Percentiles rank a stretch among this genome's conserved stretches.
These are phyloP conservation scores for Citrus maxima DNA, from an alignment of 345 rosid genomes.

Conservation along the genomic window DNA sequence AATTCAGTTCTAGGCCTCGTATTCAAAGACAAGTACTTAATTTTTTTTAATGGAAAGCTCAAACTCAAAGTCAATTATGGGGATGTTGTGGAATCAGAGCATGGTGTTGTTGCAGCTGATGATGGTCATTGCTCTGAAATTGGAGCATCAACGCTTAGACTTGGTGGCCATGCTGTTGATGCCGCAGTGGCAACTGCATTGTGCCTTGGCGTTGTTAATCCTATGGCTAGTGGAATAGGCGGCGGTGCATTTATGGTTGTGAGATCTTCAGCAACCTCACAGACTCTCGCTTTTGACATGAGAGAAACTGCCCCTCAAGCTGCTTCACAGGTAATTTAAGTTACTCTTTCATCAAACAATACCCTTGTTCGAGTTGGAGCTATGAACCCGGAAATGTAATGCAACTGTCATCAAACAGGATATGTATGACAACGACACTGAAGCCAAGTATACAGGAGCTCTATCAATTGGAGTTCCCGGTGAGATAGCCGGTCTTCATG, in stretches of 20 bases:
- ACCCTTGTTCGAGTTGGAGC: too few species aligned
- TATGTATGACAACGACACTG: slow-evolving; percentile 56
- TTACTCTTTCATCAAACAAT: too few species aligned
- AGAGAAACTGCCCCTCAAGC: slow-evolving; percentile 97
- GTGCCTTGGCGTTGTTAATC: slow-evolving; percentile 91
- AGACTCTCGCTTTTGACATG: slow-evolving; percentile 73
- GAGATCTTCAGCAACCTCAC: slow-evolving; percentile 45
- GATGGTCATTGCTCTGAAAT: slow-evolving; percentile 83
- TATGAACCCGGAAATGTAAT: not conserved
- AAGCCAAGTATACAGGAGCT: slow-evolving; percentile 57
- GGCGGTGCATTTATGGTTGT: slow-evolving; percentile 92
- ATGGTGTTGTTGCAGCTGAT: slow-evolving; percentile 93
- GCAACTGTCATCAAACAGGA: slow-evolving; percentile 39
- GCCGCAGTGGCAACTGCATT: slow-evolving; percentile 83
- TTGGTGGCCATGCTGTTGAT: slow-evolving; percentile 91
- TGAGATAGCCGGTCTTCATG: slow-evolving; percentile 86
- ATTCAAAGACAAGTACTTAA: slow-evolving; percentile 26
- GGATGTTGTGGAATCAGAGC: slow-evolving; percentile 59
- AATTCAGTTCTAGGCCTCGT: slow-evolving; percentile 41
- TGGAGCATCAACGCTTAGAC: slow-evolving; percentile 67
- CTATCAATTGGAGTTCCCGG: slow-evolving; percentile 91
- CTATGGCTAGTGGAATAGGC: slow-evolving; percentile 88
- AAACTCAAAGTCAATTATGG: slow-evolving; percentile 17
- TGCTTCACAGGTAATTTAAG: slow-evolving; percentile 52
- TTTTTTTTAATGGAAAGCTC: slow-evolving; percentile 17